phyloP scores from a whole-genome alignment of 305 asterid species.

The Fraxinus velutina region DNA sequence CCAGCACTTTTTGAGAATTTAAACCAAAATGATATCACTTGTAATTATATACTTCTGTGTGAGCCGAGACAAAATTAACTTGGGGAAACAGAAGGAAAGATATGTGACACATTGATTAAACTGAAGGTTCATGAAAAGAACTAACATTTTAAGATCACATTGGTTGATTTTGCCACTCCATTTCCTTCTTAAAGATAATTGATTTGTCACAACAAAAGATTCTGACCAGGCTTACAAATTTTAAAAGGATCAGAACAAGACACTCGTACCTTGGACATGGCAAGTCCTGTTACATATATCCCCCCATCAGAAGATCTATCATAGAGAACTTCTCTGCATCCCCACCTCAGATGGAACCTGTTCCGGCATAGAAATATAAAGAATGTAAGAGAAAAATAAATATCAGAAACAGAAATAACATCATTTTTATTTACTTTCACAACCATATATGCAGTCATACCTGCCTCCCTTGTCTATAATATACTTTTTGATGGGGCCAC shows the following conservation, averaged over 20 bases:
- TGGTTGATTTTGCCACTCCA: conserved; percentile 16
- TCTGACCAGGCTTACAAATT: not conserved
- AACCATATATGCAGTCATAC: conserved; percentile 34
- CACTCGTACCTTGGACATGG: conserved; percentile 75
- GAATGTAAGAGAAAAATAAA: conserved; percentile 10
- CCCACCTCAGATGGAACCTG: conserved; percentile 99
- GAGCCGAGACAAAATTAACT: not conserved
- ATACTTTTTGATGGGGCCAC: conserved; percentile 87
- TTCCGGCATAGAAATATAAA: conserved; percentile 25
- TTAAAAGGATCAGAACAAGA: conserved; percentile 19
- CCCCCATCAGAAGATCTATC: conserved; percentile 73
- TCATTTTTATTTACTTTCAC: not conserved
- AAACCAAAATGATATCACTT: not conserved
- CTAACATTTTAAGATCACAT: not conserved
- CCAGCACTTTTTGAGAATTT: not conserved
- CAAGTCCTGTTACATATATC: conserved; percentile 72
- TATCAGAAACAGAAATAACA: conserved; percentile 14
- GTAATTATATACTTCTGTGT: not conserved
- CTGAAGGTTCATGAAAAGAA: not conserved
- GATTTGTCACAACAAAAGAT: conserved; percentile 9
- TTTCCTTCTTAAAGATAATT: not conserved
- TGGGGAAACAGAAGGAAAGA: not conserved
- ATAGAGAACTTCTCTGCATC: conserved; percentile 89
- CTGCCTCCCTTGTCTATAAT: conserved; percentile 90
- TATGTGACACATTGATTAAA: not conserved